These are phyloP conservation scores for Climacium dendroides DNA, from an alignment of 225 moss, liverwort and hornwort species.

Conservation along the genomic window DNA sequence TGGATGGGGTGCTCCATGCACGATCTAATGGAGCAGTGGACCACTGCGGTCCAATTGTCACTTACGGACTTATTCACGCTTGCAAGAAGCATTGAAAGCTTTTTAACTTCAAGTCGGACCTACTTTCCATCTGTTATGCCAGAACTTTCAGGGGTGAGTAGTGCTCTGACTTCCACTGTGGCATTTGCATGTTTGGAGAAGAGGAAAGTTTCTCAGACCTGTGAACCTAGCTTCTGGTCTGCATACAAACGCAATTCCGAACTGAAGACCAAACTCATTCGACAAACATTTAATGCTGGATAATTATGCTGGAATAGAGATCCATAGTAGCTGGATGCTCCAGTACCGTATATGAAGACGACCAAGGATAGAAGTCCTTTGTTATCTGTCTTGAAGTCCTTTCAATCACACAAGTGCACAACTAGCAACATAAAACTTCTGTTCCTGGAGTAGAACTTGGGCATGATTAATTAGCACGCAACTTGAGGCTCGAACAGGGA, in stretches of 20 bases:
- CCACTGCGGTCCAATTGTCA: background rate
- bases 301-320: background rate
- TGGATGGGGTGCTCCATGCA: background rate
- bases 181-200: background rate
- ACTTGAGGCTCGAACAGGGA: background rate
- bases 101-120: conserved; percentile 8
- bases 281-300: background rate
- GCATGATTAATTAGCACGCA: background rate
- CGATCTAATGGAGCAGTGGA: background rate
- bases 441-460: background rate
- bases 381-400: background rate
- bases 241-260: background rate
- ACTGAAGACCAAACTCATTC: background rate
- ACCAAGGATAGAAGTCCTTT: background rate
- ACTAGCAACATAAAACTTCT: background rate
- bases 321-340: background rate
- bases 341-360: background rate
- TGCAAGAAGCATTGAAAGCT: background rate
- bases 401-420: too few relatives aligned
- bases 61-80: background rate
- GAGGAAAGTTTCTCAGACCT: background rate
- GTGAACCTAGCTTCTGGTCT: background rate
- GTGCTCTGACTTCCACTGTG: background rate
- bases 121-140: background rate
- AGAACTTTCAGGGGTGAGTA: conserved; percentile 8